Conservation (phyloP, 768 basidiomycete species). For the Leccinum pellstonianum region DNA sequence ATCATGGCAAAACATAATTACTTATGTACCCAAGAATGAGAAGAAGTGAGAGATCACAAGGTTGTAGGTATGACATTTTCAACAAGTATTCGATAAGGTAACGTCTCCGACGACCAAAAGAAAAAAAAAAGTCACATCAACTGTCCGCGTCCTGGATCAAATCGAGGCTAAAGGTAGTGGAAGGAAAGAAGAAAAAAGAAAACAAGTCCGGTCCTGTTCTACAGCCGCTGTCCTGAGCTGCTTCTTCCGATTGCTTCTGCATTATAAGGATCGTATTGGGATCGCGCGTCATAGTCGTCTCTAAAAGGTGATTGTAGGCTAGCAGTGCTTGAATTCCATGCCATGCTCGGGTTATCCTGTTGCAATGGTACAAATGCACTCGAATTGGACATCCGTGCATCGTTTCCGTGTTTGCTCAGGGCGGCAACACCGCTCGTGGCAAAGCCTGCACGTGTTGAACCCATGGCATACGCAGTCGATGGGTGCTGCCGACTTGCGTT, state of each 20-base stretch:
- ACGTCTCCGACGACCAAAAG: constrained; percentile 2
- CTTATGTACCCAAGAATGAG: background rate
- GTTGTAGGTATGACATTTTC: constrained; percentile 1
- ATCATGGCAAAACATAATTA: background rate
- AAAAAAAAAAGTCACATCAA: background rate
- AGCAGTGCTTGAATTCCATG: constrained; percentile 56
- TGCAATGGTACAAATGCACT: constrained; percentile 72
- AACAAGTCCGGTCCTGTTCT: constrained; percentile 10
- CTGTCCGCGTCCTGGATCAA: constrained; percentile 12
- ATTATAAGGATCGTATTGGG: constrained; percentile 29
- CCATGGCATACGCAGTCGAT: constrained; percentile 40
- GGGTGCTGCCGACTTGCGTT: constrained; percentile 33
- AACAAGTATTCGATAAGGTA: constrained; percentile 5
- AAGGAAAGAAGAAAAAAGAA: background rate
- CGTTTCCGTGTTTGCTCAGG: constrained; percentile 23
- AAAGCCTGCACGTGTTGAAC: constrained; percentile 31
- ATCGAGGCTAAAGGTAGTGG: background rate
- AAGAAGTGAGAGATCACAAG: constrained; percentile 7
- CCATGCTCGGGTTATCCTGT: constrained; percentile 55
- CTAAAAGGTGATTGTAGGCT: constrained; percentile 44
- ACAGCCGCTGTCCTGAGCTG: constrained; percentile 26
- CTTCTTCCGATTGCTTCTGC: constrained; percentile 26
- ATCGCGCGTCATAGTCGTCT: constrained; percentile 27
- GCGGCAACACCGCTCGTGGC: constrained; percentile 23
- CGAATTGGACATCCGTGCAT: constrained; percentile 53